Conservation (phyloP, 352 stramenopile genomes). For the Aphanomyces cochlioides region DNA sequence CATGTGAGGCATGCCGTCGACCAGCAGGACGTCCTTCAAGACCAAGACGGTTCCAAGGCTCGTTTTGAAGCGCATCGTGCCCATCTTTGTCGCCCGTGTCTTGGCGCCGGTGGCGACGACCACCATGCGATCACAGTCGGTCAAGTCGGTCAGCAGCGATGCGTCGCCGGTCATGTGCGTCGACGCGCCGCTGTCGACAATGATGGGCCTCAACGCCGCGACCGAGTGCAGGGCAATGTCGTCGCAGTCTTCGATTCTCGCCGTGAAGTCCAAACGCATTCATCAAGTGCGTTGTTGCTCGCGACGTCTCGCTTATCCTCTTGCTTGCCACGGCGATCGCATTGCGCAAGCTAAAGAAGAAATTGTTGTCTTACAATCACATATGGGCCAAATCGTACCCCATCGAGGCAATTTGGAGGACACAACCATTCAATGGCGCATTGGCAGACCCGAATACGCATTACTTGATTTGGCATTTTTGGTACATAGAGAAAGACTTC, state of each 20-base stretch:
- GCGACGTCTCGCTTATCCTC: too few relatives aligned
- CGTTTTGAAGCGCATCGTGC: slow-evolving; percentile 12
- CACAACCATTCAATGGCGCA: slow-evolving; percentile 34
- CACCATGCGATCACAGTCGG: slow-evolving; percentile 5
- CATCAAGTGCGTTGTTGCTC: too few relatives aligned
- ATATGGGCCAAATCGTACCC: slow-evolving; percentile 28
- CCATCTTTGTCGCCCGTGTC: slow-evolving; percentile 18
- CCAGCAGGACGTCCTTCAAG: neutral
- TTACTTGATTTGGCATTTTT: slow-evolving; percentile 40
- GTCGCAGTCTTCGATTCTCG: too few relatives aligned
- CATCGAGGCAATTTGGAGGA: slow-evolving; percentile 34
- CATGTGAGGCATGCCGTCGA: neutral
- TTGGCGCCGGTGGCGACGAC: slow-evolving; percentile 14
- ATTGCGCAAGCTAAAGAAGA: slow-evolving; percentile 7
- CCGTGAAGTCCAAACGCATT: too few relatives aligned
- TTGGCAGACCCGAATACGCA: slow-evolving; percentile 43
- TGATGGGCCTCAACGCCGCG: neutral
- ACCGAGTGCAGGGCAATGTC: too few relatives aligned
- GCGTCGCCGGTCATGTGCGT: slow-evolving; percentile 18
- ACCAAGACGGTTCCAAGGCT: neutral
- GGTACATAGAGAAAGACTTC: too few relatives aligned
- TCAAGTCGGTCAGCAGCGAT: neutral
- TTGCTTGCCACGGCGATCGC: neutral
- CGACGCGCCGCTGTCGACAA: slow-evolving; percentile 19
- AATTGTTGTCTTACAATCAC: slow-evolving; percentile 25